phyloP scores from a whole-genome alignment of 164 flowering plant genomes.

The Stephania japonica region DNA sequence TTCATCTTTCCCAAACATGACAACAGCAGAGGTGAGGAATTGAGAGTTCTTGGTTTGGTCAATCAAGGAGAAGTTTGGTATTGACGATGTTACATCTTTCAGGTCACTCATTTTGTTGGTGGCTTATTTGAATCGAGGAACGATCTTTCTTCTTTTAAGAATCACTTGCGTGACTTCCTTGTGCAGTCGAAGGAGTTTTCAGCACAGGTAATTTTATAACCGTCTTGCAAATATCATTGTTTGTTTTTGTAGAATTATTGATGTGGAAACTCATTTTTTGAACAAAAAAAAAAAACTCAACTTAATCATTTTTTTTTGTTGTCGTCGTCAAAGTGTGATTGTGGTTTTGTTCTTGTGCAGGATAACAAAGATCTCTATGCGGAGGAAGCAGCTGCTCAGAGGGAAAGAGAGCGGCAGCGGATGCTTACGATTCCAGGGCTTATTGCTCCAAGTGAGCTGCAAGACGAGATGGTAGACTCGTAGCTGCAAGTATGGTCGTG shows the following conservation, averaged over 20 bases:
- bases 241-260: background rate
- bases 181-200: conserved; percentile 97
- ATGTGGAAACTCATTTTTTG: too few species aligned
- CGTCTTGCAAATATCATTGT: background rate
- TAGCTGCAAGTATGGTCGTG: conserved; percentile 16
- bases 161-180: conserved; percentile 86
- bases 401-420: conserved; percentile 79
- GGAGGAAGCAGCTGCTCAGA: conserved; percentile 92
- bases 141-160: conserved; percentile 69
- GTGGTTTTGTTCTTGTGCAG: conserved; percentile 30
- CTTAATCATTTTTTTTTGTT: background rate
- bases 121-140: conserved; percentile 78
- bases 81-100: conserved; percentile 12
- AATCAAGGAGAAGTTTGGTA: background rate
- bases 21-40: conserved; percentile 65
- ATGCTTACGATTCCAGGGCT: conserved; percentile 94
- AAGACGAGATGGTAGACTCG: conserved; percentile 94
- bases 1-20: conserved; percentile 94
- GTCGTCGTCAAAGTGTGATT: background rate
- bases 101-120: conserved; percentile 87
- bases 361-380: conserved; percentile 98
- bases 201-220: conserved; percentile 59
- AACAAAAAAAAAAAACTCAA: too few species aligned
- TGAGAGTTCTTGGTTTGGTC: background rate
- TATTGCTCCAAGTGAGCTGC: conserved; percentile 89